Conservation (phyloP, 805 yeast species). For the Yamadazyma sp. region DNA sequence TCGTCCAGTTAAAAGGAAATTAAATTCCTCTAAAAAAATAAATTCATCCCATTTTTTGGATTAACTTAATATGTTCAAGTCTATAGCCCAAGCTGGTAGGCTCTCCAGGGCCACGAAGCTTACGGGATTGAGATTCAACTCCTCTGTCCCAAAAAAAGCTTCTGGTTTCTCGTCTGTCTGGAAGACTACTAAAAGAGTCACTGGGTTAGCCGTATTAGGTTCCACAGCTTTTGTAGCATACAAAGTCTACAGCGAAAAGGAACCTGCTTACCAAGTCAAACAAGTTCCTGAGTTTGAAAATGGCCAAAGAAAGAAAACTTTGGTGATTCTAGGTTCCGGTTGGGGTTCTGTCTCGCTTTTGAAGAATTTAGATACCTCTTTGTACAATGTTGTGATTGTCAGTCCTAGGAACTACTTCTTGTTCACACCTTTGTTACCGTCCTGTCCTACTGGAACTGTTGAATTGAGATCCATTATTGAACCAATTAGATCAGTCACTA, state of each 20-base stretch:
- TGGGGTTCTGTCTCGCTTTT: constrained; percentile 92
- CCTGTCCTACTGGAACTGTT: constrained; percentile 91
- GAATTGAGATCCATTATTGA: constrained; percentile 90
- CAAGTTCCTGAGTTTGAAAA: constrained; percentile 55
- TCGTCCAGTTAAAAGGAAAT: constrained; percentile 14
- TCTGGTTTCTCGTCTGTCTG: constrained; percentile 37
- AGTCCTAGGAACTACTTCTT: constrained; percentile 95
- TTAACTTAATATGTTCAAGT: constrained; percentile 7
- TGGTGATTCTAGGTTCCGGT: constrained; percentile 84
- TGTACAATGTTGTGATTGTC: constrained; percentile 84
- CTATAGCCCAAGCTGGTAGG: neutral
- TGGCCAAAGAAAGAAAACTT: constrained; percentile 67
- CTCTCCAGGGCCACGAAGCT: neutral
- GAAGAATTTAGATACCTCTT: constrained; percentile 79
- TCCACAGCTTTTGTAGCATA: constrained; percentile 52
- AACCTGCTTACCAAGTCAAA: constrained; percentile 59
- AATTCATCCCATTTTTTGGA: neutral
- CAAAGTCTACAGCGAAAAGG: constrained; percentile 59
- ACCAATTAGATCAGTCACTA: constrained; percentile 84
- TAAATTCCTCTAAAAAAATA: too few relatives aligned
- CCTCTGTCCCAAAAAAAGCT: constrained; percentile 8
- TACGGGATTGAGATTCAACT: constrained; percentile 14
- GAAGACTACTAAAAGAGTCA: constrained; percentile 47
- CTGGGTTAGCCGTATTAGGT: constrained; percentile 53
- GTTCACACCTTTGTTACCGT: constrained; percentile 94